Conservation (phyloP, 306 rosid genomes). For the Crataegus laevigata region DNA sequence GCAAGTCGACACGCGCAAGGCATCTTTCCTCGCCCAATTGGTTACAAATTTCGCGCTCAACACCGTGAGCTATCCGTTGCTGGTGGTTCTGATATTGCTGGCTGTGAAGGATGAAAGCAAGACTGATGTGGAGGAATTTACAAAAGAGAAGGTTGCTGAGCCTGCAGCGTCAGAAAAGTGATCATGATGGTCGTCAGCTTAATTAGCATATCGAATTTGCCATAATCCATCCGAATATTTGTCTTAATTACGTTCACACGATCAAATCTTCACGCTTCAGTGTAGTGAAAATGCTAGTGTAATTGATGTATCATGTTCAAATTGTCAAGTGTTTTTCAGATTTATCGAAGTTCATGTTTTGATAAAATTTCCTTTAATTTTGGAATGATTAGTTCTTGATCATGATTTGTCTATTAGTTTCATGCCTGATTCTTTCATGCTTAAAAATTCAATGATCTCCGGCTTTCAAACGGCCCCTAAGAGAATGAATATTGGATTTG, state of each 20-base stretch:
- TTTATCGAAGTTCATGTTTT: not conserved
- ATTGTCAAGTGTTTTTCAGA: not conserved
- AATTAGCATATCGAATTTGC: not conserved
- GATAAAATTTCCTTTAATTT: not conserved
- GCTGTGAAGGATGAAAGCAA: slow-evolving; percentile 58
- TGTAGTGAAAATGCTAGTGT: not conserved
- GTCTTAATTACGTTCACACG: not conserved
- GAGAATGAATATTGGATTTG: not conserved
- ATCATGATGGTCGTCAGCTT: not conserved
- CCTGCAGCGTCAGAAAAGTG: slow-evolving; percentile 17
- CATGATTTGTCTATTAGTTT: not conserved
- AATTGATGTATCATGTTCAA: not conserved
- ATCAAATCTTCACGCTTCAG: not conserved
- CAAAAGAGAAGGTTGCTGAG: slow-evolving; percentile 17
- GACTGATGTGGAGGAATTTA: slow-evolving; percentile 17
- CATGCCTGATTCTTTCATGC: not conserved
- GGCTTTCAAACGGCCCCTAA: not conserved
- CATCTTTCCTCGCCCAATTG: slow-evolving; percentile 53
- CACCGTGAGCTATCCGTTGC: slow-evolving; percentile 57
- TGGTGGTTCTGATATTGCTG: slow-evolving; percentile 45
- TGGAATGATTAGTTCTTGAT: not conserved
- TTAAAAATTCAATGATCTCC: not conserved
- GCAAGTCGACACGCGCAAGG: slow-evolving; percentile 61
- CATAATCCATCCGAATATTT: slow-evolving; percentile 4
- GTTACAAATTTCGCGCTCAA: slow-evolving; percentile 61